Evolutionary conservation across 75 land plant species (phyloP).

Genomic region (Pseudotsuga menziesii): DNA sequence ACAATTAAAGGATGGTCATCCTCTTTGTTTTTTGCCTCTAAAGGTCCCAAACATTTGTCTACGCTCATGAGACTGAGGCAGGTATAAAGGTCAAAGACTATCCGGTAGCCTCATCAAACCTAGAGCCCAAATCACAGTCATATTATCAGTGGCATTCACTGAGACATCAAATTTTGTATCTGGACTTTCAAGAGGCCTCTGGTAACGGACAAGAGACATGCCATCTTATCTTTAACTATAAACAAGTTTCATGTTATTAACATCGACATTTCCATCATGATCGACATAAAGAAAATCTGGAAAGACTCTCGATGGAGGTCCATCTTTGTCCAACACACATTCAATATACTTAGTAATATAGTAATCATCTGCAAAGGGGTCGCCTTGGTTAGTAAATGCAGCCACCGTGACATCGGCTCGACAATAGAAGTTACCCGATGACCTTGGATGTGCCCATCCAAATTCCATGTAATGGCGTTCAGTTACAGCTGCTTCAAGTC

Average conservation of each 20-base stretch:
- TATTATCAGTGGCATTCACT: constrained; percentile 46
- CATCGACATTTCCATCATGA: constrained; percentile 29
- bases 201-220: constrained; percentile 74
- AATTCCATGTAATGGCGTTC: constrained; percentile 86
- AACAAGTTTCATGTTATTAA: constrained; percentile 61
- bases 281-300: constrained; percentile 73
- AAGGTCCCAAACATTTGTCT: constrained; percentile 83
- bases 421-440: constrained; percentile 38
- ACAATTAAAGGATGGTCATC: constrained; percentile 64
- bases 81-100: constrained; percentile 57
- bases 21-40: constrained; percentile 63
- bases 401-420: constrained; percentile 76
- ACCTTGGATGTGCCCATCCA: constrained; percentile 82
- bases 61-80: constrained; percentile 88
- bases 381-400: constrained; percentile 75
- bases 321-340: constrained; percentile 62
- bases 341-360: constrained; percentile 78
- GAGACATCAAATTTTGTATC: constrained; percentile 69
- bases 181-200: constrained; percentile 44
- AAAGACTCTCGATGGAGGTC: constrained; percentile 70
- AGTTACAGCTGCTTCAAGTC: constrained; percentile 71
- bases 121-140: constrained; percentile 93
- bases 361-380: constrained; percentile 85
- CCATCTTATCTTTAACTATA: constrained; percentile 94
- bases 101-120: constrained; percentile 80